Percentiles rank a stretch among this genome's conserved stretches.
phyloP scores from a whole-genome alignment of 139 green algal species.

The Nannochloris sp. region DNA sequence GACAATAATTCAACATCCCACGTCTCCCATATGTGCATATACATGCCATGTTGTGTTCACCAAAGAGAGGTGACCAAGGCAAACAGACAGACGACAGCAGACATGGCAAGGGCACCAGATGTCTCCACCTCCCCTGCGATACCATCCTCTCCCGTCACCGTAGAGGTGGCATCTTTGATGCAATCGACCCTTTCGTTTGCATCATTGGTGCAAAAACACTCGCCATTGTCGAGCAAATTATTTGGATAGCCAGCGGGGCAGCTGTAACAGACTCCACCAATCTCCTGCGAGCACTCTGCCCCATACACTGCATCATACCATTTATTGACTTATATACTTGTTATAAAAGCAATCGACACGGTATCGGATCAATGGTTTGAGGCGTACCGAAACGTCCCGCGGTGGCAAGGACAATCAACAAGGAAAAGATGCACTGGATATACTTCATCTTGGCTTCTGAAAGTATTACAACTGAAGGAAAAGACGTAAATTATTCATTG shows the following conservation, averaged over 20 bases:
- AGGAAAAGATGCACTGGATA: neutral
- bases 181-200: neutral
- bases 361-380: neutral
- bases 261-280: neutral
- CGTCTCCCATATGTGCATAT: no score
- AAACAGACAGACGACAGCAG: no score
- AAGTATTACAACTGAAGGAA: no score
- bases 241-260: neutral
- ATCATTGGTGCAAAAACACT: conserved; percentile 1
- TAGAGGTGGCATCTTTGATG: neutral
- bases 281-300: neutral
- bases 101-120: no score
- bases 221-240: neutral
- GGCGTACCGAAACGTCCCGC: neutral
- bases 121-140: neutral
- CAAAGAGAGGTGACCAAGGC: no score
- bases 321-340: neutral
- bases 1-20: no score
- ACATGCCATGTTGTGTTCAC: no score
- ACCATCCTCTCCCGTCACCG: neutral
- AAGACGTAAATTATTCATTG: no score
- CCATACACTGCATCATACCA: neutral
- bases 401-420: neutral
- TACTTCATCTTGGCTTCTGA: neutral
- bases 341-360: neutral